phyloP scores from a whole-genome alignment of 2,329 filamentous ascomycete genomes.

The Botrytis galanthina region DNA sequence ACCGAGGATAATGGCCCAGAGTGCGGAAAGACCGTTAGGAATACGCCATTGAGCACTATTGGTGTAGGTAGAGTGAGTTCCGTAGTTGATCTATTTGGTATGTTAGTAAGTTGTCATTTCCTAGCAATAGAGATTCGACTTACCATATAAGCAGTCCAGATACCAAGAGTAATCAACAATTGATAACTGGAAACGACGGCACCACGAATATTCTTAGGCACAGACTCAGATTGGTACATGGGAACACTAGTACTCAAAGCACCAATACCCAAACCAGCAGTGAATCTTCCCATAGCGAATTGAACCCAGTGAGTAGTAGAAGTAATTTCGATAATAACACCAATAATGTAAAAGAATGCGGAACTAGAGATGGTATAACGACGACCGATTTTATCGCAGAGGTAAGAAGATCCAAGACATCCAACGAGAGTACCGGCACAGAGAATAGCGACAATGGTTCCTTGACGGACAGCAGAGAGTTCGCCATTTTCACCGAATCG shows the following conservation, averaged over 20 bases:
- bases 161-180: slow-evolving; percentile 67
- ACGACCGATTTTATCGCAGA: slow-evolving; percentile 62
- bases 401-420: slow-evolving; percentile 55
- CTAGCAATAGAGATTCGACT: slow-evolving; percentile 21
- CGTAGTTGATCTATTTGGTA: slow-evolving; percentile 54
- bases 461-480: slow-evolving; percentile 58
- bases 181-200: slow-evolving; percentile 64
- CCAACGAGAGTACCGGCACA: slow-evolving; percentile 59
- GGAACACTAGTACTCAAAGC: slow-evolving; percentile 62
- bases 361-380: slow-evolving; percentile 60
- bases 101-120: slow-evolving; percentile 37
- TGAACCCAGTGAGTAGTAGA: slow-evolving; percentile 58
- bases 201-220: slow-evolving; percentile 62
- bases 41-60: slow-evolving; percentile 60
- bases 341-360: slow-evolving; percentile 58
- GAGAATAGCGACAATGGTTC: slow-evolving; percentile 62
- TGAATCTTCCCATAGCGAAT: slow-evolving; percentile 61
- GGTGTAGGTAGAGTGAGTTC: slow-evolving; percentile 47
- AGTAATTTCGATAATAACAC: slow-evolving; percentile 63
- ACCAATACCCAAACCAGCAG: slow-evolving; percentile 66
- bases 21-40: slow-evolving; percentile 55
- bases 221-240: slow-evolving; percentile 68
- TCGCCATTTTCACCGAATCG: slow-evolving; percentile 51
- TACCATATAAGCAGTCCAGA: slow-evolving; percentile 56
- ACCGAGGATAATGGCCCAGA: slow-evolving; percentile 54